These are phyloP conservation scores for Iris macrosiphon DNA, from an alignment of 106 monocot species.

Conservation along the genomic window DNA sequence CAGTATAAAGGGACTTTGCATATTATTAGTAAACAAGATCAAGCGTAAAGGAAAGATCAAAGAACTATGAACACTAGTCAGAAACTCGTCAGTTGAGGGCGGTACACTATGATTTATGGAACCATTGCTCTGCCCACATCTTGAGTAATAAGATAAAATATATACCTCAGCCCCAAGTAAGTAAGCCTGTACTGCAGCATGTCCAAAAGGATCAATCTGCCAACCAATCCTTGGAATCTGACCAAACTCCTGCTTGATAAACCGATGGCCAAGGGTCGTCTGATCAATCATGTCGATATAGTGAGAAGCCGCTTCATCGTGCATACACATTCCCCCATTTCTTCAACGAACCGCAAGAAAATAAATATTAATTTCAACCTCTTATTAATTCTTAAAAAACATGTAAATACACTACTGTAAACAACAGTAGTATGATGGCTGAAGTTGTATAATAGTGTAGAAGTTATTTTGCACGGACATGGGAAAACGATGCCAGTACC, in stretches of 20 bases:
- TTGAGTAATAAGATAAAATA: background rate
- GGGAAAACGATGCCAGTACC: background rate
- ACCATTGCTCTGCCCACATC: too few species aligned
- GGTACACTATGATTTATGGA: too few species aligned
- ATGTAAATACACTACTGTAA: too few species aligned
- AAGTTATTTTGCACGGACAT: too few species aligned
- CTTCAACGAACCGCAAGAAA: constrained; percentile 32
- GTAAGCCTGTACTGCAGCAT: constrained; percentile 96
- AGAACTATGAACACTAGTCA: too few species aligned
- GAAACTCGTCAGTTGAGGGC: too few species aligned
- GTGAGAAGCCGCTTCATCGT: constrained; percentile 85
- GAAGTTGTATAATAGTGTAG: background rate
- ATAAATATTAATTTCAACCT: background rate
- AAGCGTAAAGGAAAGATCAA: too few species aligned
- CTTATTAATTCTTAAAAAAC: background rate
- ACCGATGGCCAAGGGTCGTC: constrained; percentile 85
- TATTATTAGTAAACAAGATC: too few species aligned
- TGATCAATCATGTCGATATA: constrained; percentile 99
- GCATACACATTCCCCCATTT: constrained; percentile 99
- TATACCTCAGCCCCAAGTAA: constrained; percentile 84
- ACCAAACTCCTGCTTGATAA: constrained; percentile 81
- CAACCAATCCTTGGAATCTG: constrained; percentile 84
- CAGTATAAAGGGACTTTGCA: too few species aligned
- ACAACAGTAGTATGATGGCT: background rate
- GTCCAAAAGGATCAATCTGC: constrained; percentile 99